These are phyloP conservation scores for Geoglossum cookeanum DNA, from an alignment of 2,329 filamentous ascomycete species.

Conservation along the genomic window DNA sequence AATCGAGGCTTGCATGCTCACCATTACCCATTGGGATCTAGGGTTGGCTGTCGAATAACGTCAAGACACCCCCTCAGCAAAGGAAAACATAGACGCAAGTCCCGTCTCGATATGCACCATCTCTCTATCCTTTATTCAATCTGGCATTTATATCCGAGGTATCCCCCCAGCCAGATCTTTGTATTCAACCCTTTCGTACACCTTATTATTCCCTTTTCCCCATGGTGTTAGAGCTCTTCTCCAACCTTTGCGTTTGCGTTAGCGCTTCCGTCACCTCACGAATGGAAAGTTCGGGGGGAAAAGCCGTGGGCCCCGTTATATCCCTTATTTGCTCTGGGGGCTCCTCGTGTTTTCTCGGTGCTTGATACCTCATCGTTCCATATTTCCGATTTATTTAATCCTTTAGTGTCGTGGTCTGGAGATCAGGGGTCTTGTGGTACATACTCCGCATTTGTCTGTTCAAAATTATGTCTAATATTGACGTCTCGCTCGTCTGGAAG, in stretches of 20 bases:
- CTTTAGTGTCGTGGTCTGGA: not conserved
- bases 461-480: not conserved
- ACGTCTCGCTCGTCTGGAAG: not conserved
- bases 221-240: not conserved
- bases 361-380: not conserved
- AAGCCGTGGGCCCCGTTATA: not conserved
- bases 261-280: not conserved
- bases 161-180: not conserved
- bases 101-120: not conserved
- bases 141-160: not conserved
- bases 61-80: slow-evolving; percentile 36
- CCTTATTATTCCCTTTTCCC: not conserved
- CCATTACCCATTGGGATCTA: slow-evolving; percentile 13
- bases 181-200: not conserved
- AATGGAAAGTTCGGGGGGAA: not conserved
- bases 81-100: not conserved
- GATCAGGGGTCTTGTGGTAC: not conserved
- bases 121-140: not conserved
- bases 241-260: not conserved
- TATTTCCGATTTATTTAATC: not conserved
- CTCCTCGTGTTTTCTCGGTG: not conserved
- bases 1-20: slow-evolving; percentile 5
- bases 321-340: not conserved
- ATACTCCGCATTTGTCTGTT: not conserved
- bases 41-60: slow-evolving; percentile 68